Evolutionary conservation across 352 stramenopile species (phyloP).

Genomic region (Pythium apleroticum): DNA sequence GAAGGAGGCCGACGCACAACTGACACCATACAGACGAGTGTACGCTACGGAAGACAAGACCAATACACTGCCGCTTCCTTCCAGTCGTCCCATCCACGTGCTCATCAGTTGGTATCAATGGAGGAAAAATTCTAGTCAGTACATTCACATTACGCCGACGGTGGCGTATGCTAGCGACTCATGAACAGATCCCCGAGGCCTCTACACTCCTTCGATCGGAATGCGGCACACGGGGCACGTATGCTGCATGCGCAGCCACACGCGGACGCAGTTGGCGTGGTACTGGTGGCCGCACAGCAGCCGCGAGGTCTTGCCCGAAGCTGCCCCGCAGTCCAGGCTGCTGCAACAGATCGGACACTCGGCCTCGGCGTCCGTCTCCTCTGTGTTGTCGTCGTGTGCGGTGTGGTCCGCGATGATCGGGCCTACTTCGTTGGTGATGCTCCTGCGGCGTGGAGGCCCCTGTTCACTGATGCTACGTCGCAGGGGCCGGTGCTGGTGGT

Average conservation of each 20-base stretch:
- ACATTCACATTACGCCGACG: neutral
- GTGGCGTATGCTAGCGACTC: neutral
- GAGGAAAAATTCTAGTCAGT: neutral
- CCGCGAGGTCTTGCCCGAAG: conserved; percentile 41
- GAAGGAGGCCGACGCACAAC: neutral
- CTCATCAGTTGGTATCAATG: too few relatives aligned
- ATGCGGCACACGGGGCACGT: conserved; percentile 72
- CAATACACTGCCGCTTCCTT: conserved; percentile 7
- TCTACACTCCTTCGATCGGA: conserved; percentile 26
- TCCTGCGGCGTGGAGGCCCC: conserved; percentile 5
- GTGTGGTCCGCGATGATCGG: conserved; percentile 5
- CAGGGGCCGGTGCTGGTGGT: conserved; percentile 6
- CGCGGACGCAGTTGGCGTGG: conserved; percentile 59
- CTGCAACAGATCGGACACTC: conserved; percentile 76
- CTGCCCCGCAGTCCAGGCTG: conserved; percentile 27
- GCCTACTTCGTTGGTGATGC: conserved; percentile 13
- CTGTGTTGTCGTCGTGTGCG: neutral
- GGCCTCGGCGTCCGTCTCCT: conserved; percentile 30
- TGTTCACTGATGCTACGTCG: conserved; percentile 24
- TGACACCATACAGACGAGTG: conserved; percentile 10
- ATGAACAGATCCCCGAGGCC: neutral
- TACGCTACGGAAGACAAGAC: conserved; percentile 24
- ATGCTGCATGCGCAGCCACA: conserved; percentile 70
- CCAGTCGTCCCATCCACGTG: neutral
- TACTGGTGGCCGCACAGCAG: conserved; percentile 67